Base-by-base conservation (phyloP, 768 basidiomycete genomes). In the Mrakia frigida region DNA sequence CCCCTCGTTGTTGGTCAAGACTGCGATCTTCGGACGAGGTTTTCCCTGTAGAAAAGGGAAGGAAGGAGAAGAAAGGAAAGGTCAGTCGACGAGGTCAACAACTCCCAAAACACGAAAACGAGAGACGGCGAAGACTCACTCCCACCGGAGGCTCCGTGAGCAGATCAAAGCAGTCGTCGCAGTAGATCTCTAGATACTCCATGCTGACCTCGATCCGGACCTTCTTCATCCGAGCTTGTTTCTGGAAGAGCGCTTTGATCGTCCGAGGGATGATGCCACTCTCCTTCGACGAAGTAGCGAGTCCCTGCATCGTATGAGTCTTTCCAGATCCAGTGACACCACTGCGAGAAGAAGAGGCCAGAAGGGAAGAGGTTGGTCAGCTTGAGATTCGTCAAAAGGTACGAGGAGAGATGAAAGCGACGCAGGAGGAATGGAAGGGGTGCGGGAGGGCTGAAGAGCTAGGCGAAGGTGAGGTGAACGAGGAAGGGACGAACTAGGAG, bases 161-260 rank as follows among this genome's bases (percentile, higher is more conserved):
- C 35, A 96, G 87, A 81, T 94, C 93, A 80, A 92, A 94, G 4
- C 91, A 90, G 78, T 95, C 93, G 81, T 95, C 93, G 81, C 92
- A 84, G 81, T 63, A 83, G 80, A 61, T 86, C 81, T 31, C 82
- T 70, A 69, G 82, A 79, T 78, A 69, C 80, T 85, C 86, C 81
- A 86, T 85, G 80, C 90, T 90, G 82, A 91, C 87, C 1, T 86
- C 87, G 80, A 74, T 76, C 16, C 10, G 14, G 74, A 50, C 68
- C 35, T 74, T 63, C 50, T 50, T 74, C 50, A 63, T 52, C 9
- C 53, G 63, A 46, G 56, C 87, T 67, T 77, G 53, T 56, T 73
- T 74, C 39, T 60, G 56, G 53, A 77, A 77, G 11, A 77, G 72
- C 35, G 90, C 92, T 81, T 88, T 83, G n/a, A 94, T 89, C 9